Percentiles rank a stretch among this genome's conserved stretches.
phyloP scores from a whole-genome alignment of 768 basidiomycete genomes.

The Russula compacta region DNA sequence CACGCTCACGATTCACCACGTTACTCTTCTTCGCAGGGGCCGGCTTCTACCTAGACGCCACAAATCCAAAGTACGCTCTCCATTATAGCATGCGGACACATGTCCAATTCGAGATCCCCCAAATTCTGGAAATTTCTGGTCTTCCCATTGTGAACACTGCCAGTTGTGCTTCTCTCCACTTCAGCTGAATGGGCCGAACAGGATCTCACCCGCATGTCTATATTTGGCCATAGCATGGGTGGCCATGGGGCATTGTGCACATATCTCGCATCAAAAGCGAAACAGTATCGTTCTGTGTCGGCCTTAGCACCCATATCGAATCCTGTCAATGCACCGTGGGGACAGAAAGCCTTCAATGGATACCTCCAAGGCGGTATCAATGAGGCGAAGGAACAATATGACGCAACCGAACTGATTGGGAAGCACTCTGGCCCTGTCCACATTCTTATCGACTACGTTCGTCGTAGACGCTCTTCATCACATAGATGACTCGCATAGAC shows the following conservation, averaged over 20 bases:
- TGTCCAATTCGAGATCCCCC: constrained; percentile 76
- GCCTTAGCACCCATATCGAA: constrained; percentile 86
- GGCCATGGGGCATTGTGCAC: constrained; percentile 92
- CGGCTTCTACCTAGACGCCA: constrained; percentile 95
- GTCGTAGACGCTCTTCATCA: constrained; percentile 22
- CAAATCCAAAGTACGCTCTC: constrained; percentile 56
- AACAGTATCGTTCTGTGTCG: constrained; percentile 76
- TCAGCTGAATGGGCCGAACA: constrained; percentile 24
- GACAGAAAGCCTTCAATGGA: constrained; percentile 80
- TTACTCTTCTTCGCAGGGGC: constrained; percentile 38
- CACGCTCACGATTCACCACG: not conserved
- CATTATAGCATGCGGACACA: constrained; percentile 88
- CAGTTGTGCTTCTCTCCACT: not conserved
- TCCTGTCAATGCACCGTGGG: constrained; percentile 84
- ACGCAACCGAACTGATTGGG: constrained; percentile 77
- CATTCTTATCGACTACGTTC: constrained; percentile 80
- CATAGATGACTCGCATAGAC: not conserved
- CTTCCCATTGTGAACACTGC: constrained; percentile 57
- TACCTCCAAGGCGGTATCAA: constrained; percentile 71
- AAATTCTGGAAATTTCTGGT: constrained; percentile 59
- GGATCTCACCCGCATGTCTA: constrained; percentile 78
- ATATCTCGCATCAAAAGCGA: constrained; percentile 67
- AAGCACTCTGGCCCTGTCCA: constrained; percentile 55
- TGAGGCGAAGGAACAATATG: constrained; percentile 68
- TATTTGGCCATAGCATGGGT: constrained; percentile 97